Percentiles rank a stretch among this genome's conserved stretches.
phyloP scores from a whole-genome alignment of 495 filamentous ascomycete species.

The Lasiosphaeria ovina region DNA sequence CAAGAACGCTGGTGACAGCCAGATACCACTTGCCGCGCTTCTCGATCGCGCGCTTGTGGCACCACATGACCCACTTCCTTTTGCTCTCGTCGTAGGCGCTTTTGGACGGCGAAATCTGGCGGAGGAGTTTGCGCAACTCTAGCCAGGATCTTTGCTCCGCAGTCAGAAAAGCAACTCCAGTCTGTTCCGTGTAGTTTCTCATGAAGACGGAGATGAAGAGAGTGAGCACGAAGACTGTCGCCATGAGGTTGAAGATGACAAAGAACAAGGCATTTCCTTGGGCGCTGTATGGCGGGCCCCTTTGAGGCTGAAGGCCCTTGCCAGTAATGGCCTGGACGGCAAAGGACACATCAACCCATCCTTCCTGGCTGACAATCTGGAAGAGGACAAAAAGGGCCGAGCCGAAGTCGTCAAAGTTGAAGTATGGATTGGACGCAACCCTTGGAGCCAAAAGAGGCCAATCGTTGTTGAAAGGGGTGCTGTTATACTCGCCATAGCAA shows the following conservation, averaged over 20 bases:
- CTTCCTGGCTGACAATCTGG: conserved; percentile 98
- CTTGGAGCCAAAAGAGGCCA: conserved; percentile 86
- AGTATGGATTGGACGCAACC: conserved; percentile 75
- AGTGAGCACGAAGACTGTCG: conserved; percentile 95
- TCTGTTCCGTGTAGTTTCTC: conserved; percentile 99
- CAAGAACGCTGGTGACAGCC: conserved; percentile 70
- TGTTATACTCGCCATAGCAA: conserved; percentile 80
- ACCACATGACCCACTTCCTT: conserved; percentile 82
- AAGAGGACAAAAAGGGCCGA: conserved; percentile 93
- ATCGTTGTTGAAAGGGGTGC: conserved; percentile 63
- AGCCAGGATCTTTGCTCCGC: conserved; percentile 97
- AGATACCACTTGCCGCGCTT: conserved; percentile 94
- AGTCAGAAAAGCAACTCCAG: conserved; percentile 93
- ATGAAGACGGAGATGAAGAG: conserved; percentile 99
- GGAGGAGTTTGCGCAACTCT: conserved; percentile 87
- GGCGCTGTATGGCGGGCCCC: conserved; percentile 48
- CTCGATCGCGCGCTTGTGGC: conserved; percentile 87
- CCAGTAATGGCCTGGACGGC: conserved; percentile 80
- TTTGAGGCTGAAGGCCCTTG: conserved; percentile 63
- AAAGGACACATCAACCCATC: conserved; percentile 91
- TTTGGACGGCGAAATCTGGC: conserved; percentile 92
- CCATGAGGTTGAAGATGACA: conserved; percentile 92
- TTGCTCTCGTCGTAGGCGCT: conserved; percentile 71
- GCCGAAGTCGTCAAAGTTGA: conserved; percentile 92
- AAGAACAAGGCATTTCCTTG: conserved; percentile 93